A percentile compares a stretch with the other conserved stretches of the same genome.
phyloP scores from a whole-genome alignment of 305 asterid genomes.

The Solanum chacoense region DNA sequence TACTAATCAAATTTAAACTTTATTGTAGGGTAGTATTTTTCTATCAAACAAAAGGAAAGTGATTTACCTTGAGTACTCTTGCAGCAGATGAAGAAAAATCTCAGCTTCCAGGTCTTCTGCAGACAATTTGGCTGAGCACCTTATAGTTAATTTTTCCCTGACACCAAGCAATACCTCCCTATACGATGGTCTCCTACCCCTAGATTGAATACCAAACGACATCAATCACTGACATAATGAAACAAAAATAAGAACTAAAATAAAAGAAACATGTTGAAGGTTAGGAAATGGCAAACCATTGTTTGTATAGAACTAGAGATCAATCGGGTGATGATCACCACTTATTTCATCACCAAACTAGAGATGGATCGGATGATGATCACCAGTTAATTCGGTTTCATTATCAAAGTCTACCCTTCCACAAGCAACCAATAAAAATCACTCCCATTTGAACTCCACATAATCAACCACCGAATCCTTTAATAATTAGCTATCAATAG shows the following conservation, averaged over 20 bases:
- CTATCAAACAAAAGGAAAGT: neutral
- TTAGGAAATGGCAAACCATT: neutral
- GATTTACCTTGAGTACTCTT: conserved; percentile 66
- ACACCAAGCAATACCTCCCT: conserved; percentile 74
- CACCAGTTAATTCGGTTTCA: neutral
- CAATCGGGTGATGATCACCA: neutral
- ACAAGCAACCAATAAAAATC: neutral
- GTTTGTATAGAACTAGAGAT: neutral
- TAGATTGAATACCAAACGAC: conserved; percentile 7
- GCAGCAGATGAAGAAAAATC: conserved; percentile 86
- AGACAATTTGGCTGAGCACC: conserved; percentile 73
- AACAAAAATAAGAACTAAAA: neutral
- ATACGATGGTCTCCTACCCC: conserved; percentile 97
- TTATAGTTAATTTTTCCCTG: conserved; percentile 56
- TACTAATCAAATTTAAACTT: neutral
- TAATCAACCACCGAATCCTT: neutral
- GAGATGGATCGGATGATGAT: neutral
- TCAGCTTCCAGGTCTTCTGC: conserved; percentile 83
- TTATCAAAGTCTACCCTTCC: neutral
- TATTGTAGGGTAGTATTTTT: neutral
- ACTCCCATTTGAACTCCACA: neutral
- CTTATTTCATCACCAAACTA: neutral
- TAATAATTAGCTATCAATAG: neutral
- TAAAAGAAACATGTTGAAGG: neutral
- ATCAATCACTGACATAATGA: neutral